Conservation (phyloP, 2,329 filamentous ascomycete genomes). For the Diaporthe humulicola region DNA sequence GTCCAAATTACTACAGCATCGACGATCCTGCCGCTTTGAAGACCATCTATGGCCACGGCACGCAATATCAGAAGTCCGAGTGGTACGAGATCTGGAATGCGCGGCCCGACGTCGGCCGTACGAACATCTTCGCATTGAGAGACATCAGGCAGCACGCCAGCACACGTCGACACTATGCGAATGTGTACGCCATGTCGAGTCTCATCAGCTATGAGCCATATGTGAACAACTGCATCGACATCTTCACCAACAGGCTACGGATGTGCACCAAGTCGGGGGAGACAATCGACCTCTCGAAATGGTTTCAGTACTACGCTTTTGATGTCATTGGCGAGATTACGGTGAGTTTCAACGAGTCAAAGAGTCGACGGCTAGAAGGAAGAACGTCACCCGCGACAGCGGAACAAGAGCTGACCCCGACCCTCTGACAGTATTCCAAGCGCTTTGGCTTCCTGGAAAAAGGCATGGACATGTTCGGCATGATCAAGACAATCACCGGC, state of each 20-base stretch:
- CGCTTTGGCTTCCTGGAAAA: slow-evolving; percentile 59
- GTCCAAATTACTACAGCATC: slow-evolving; percentile 32
- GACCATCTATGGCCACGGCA: slow-evolving; percentile 36
- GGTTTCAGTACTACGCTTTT: slow-evolving; percentile 62
- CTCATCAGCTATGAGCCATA: slow-evolving; percentile 62
- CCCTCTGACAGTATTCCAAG: slow-evolving; percentile 63
- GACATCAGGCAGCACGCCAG: slow-evolving; percentile 53
- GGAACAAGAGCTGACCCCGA: slow-evolving; percentile 57
- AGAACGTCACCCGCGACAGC: neutral
- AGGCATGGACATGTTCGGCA: slow-evolving; percentile 60
- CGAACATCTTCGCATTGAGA: slow-evolving; percentile 49
- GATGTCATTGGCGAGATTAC: slow-evolving; percentile 67
- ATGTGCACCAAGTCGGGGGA: slow-evolving; percentile 49
- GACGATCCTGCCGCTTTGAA: slow-evolving; percentile 25
- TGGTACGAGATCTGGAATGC: slow-evolving; percentile 25
- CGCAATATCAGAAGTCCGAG: slow-evolving; percentile 16
- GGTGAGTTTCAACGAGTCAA: neutral
- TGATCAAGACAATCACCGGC: slow-evolving; percentile 55
- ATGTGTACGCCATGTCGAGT: slow-evolving; percentile 61
- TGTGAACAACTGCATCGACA: slow-evolving; percentile 59
- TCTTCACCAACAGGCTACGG: slow-evolving; percentile 53
- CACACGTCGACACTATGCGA: slow-evolving; percentile 55
- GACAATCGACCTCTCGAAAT: slow-evolving; percentile 54
- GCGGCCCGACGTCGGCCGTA: neutral
- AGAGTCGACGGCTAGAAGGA: neutral